A percentile compares a stretch with the other conserved stretches of the same genome.
These are phyloP conservation scores for Plantago ovata DNA, from an alignment of 257 asterid genomes.

Conservation along the genomic window DNA sequence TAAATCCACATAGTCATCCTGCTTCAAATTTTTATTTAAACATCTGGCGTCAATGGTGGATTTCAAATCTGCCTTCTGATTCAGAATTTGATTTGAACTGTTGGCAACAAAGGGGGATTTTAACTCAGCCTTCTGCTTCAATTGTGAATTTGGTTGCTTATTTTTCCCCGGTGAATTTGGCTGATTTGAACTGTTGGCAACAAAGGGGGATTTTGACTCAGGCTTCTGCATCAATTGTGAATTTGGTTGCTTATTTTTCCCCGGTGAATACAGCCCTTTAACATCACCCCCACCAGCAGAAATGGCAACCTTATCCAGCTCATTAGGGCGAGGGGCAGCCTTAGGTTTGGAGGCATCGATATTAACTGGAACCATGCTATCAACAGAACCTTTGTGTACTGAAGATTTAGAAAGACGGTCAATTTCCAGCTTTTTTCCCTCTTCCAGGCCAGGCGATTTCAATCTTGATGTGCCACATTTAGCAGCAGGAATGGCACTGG, in stretches of 20 bases:
- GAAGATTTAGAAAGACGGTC: constrained; percentile 22
- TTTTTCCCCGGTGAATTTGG: constrained; percentile 12
- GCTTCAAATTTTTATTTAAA: constrained; percentile 33
- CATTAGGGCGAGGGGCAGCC: constrained; percentile 24
- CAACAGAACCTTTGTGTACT: constrained; percentile 25
- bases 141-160: constrained; percentile 14
- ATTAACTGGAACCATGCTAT: constrained; percentile 21
- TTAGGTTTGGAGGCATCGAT: constrained; percentile 21
- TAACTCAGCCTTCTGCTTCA: constrained; percentile 17
- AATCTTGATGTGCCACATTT: constrained; percentile 4
- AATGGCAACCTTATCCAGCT: constrained; percentile 23
- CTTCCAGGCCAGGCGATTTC: constrained; percentile 26
- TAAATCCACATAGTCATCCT: constrained; percentile 14
- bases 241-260: constrained; percentile 14
- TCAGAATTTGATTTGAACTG: constrained; percentile 29
- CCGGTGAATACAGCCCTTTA: constrained; percentile 9
- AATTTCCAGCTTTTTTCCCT: constrained; percentile 37
- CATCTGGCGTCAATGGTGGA: constrained; percentile 5
- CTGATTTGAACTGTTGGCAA: constrained; percentile 24
- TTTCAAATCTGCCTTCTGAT: constrained; percentile 23
- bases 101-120: constrained; percentile 6
- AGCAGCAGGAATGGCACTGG: constrained; percentile 23
- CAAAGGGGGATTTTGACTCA: constrained; percentile 6
- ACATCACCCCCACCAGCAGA: constrained; percentile 18
- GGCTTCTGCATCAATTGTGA: constrained; percentile 18